Evolutionary conservation across 345 rosid species (phyloP).

Genomic region (Raphanus raphanistrum): DNA sequence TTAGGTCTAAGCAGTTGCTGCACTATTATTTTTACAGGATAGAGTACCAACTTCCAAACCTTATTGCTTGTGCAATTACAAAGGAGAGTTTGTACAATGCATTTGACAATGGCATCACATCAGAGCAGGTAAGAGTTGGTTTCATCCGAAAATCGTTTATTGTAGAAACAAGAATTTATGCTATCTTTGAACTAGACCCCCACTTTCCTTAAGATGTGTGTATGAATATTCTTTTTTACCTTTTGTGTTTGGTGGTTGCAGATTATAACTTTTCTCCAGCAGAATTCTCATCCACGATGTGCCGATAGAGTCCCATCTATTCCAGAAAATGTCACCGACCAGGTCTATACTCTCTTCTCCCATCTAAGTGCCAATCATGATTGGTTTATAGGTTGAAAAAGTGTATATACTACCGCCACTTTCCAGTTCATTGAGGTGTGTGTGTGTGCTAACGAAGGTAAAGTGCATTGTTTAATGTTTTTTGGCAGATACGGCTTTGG

Average conservation of each 20-base stretch:
- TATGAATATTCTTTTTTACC: background rate
- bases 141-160: background rate
- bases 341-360: conserved; percentile 47
- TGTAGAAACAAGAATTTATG: background rate
- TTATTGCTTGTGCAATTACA: conserved; percentile 83
- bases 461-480: conserved; percentile 1
- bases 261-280: conserved; percentile 86
- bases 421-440: background rate
- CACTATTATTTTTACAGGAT: conserved; percentile 53
- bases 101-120: conserved; percentile 87
- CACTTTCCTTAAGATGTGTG: conserved; percentile 14
- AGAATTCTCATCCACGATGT: conserved; percentile 89
- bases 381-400: conserved; percentile 8
- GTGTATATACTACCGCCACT: background rate
- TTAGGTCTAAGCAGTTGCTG: conserved; percentile 12
- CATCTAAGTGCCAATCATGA: conserved; percentile 17
- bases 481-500: conserved; percentile 85
- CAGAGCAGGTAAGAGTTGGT: conserved; percentile 65
- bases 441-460: background rate
- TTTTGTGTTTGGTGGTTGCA: conserved; percentile 35
- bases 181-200: background rate
- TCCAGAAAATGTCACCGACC: conserved; percentile 95
- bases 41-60: conserved; percentile 96
- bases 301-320: conserved; percentile 76
- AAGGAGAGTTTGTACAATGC: conserved; percentile 88